A percentile compares a stretch with the other conserved stretches of the same genome.
These are phyloP conservation scores for Amborella trichopoda DNA, from an alignment of 164 flowering plant species.

Conservation along the genomic window DNA sequence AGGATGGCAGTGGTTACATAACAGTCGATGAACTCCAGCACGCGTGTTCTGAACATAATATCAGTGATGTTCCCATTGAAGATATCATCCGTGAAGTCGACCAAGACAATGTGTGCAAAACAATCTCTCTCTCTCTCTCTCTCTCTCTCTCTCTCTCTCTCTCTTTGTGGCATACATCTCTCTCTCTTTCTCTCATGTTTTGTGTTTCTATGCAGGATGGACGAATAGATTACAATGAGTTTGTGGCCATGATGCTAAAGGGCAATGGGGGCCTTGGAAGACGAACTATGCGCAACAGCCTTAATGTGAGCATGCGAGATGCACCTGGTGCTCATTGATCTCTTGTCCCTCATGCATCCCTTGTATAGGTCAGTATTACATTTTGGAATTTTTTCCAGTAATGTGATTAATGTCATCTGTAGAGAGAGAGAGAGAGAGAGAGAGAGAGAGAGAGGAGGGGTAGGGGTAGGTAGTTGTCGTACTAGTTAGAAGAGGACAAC, in stretches of 20 bases:
- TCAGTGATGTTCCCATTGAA: conserved; percentile 76
- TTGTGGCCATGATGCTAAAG: conserved; percentile 95
- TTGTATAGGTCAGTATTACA: conserved; percentile 42
- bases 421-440: too few species aligned
- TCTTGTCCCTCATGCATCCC: conserved; percentile 2
- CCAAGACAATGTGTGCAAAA: conserved; percentile 78
- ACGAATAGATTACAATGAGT: conserved; percentile 84
- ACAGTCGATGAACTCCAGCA: conserved; percentile 96
- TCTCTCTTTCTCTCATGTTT: neutral
- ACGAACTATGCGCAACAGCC: conserved; percentile 83
- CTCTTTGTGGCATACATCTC: neutral
- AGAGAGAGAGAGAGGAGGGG: too few species aligned
- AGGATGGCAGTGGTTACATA: conserved; percentile 93
- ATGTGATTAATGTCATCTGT: too few species aligned
- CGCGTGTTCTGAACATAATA: conserved; percentile 84
- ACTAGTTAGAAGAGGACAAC: too few species aligned
- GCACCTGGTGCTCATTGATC: conserved; percentile 36
- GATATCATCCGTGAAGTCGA: conserved; percentile 93
- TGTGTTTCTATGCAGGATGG: conserved; percentile 54
- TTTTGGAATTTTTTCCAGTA: too few species aligned
- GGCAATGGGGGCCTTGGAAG: conserved; percentile 86
- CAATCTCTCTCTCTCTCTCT: neutral
- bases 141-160: neutral
- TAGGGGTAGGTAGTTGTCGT: too few species aligned
- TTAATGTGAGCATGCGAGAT: conserved; percentile 82